Evolutionary conservation across 1,139 yeast species (phyloP), one percentile per base, ranked within the genome.

Genomic region (Lodderomyces parapsilosis): DNA sequence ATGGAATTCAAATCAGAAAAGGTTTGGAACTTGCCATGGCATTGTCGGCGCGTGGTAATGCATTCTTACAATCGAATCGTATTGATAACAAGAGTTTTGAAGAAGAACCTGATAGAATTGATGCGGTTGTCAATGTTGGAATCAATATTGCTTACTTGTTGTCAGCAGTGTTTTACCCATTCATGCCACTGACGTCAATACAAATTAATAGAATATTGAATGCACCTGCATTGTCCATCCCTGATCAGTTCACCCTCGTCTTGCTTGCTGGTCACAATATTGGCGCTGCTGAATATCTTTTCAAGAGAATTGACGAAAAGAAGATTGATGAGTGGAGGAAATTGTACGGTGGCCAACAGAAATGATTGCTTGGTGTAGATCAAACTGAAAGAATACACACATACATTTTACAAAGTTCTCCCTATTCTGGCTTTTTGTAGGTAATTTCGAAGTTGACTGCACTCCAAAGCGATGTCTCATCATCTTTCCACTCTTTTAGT

Each of bases 11-110:
- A 60, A 78, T 89, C 59, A 85, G 97, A 67, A 84, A 80, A 58
- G 98, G 96, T 61, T 75, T 93, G 52, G 98, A 91, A 65, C 65
- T 82, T 38, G 96, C 96, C 49, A 89, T 93, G 97, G 78, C 87
- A 34, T 73, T 94, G 45, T 86, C 96, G 46, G 81, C 96, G 23
- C 82, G 96, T 58, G 99, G 99, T 65, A 93, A 93, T 67, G 86
- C 77, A 64, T 94, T 91, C 74, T 77, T 93, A 63, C 99, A 93
- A 71, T 98, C 91, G 43, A 90, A 91, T 73, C 91, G 90, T 68
- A 78, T 93, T 57, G 98, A 91, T 66, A 93, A 93, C 74, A 75
- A 87, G 22, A 75, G 91, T 54, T 88, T 83, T 64, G 80, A 81
- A 46, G 81, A 88, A 58, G 65, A 67, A 42, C 96, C 97, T 30